Evolutionary conservation across 2,329 filamentous ascomycete species (phyloP).

Genomic region (Peltaster fructicola): DNA sequence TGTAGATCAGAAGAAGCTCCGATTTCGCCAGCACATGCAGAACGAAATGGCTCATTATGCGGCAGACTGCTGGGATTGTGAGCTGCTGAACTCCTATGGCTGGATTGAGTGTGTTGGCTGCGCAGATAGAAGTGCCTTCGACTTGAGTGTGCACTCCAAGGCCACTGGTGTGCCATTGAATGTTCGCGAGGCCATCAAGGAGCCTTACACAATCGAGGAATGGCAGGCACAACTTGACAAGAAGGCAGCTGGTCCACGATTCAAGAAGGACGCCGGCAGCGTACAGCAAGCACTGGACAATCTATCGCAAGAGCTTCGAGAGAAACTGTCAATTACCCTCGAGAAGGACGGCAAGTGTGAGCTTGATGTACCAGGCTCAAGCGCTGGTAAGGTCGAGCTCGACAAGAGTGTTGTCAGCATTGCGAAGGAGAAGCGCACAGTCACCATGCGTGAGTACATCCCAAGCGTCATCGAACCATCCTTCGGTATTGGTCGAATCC

Average conservation of each 20-base stretch:
- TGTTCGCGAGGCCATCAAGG: conserved; percentile 63
- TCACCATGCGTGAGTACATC: conserved; percentile 78
- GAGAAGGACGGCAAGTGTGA: conserved; percentile 56
- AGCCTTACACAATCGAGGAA: conserved; percentile 66
- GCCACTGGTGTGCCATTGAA: conserved; percentile 76
- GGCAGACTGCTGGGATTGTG: conserved; percentile 93
- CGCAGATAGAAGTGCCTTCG: conserved; percentile 88
- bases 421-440: conserved; percentile 63
- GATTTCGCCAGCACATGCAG: conserved; percentile 93
- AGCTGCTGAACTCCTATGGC: conserved; percentile 76
- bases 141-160: conserved; percentile 80
- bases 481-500: conserved; percentile 87
- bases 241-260: conserved; percentile 88
- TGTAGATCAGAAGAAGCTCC: conserved; percentile 70
- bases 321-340: conserved; percentile 60
- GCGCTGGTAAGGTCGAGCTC: conserved; percentile 60
- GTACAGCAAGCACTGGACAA: conserved; percentile 64
- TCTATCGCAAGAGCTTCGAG: conserved; percentile 63
- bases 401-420: conserved; percentile 65
- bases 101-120: conserved; percentile 99
- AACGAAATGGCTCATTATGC: conserved; percentile 90
- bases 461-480: conserved; percentile 83
- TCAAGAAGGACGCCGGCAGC: conserved; percentile 84
- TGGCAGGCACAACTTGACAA: conserved; percentile 78
- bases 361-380: conserved; percentile 52